Evolutionary conservation across 2,329 filamentous ascomycete genomes (phyloP).

Genomic region (Aspergillus hortae): DNA sequence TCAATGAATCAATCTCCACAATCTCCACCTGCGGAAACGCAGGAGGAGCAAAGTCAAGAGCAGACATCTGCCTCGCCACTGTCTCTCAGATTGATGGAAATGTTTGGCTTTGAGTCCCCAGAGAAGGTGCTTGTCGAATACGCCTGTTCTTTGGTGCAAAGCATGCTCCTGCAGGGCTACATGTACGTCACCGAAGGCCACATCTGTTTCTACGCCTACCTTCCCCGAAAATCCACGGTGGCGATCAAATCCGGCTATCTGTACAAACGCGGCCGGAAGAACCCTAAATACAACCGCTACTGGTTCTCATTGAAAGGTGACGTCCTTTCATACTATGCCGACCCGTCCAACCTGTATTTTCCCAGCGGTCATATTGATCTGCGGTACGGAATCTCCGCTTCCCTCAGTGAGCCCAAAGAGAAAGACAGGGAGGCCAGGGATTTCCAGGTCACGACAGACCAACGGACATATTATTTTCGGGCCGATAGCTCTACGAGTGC

Average conservation of each 20-base stretch:
- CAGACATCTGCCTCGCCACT: constrained; percentile 53
- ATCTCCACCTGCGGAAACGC: constrained; percentile 24
- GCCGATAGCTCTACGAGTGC: constrained; percentile 85
- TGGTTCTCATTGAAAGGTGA: constrained; percentile 94
- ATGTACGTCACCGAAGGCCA: constrained; percentile 93
- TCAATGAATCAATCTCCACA: constrained; percentile 15
- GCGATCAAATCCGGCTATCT: constrained; percentile 84
- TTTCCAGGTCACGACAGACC: constrained; percentile 78
- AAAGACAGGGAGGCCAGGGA: constrained; percentile 67
- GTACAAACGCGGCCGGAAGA: constrained; percentile 81
- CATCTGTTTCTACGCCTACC: constrained; percentile 94
- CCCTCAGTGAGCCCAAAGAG: constrained; percentile 65
- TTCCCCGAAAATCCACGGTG: constrained; percentile 83
- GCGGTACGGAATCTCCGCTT: constrained; percentile 85
- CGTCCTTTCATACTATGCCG: constrained; percentile 83
- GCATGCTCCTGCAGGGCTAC: constrained; percentile 86
- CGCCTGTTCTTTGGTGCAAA: constrained; percentile 89
- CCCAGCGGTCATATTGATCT: constrained; percentile 89
- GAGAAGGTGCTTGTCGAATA: constrained; percentile 91
- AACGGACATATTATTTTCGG: constrained; percentile 79
- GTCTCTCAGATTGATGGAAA: constrained; percentile 71
- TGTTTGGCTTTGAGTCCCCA: constrained; percentile 75
- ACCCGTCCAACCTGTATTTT: constrained; percentile 83
- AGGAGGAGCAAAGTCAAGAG: constrained; percentile 51
- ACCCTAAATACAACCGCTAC: constrained; percentile 81